Evolutionary conservation across 306 rosid species (phyloP).

Genomic region (Potentilla sterilis): DNA sequence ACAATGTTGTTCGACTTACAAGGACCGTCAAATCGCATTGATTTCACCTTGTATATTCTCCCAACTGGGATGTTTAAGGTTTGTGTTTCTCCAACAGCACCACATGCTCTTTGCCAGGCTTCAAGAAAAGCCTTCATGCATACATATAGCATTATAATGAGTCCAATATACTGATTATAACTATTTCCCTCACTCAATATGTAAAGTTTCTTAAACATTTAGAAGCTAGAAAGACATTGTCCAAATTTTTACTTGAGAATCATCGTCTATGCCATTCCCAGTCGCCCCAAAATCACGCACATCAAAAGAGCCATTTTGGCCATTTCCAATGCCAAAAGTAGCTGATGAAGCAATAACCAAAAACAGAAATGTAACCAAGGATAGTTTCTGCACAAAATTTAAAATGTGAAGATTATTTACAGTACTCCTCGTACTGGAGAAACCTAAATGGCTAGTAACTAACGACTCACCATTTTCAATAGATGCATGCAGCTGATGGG

Average conservation of each 20-base stretch:
- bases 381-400: background rate
- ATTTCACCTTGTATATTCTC: slow-evolving; percentile 13
- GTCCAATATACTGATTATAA: background rate
- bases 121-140: slow-evolving; percentile 33
- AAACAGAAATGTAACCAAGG: background rate
- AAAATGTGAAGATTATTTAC: background rate
- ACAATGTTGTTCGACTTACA: slow-evolving; percentile 27
- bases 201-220: background rate
- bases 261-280: slow-evolving; percentile 4
- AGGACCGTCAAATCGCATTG: slow-evolving; percentile 23
- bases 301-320: background rate
- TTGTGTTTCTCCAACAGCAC: slow-evolving; percentile 16
- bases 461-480: background rate
- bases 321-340: background rate
- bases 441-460: background rate
- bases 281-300: slow-evolving; percentile 18
- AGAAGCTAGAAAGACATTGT: background rate
- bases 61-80: slow-evolving; percentile 25
- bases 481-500: background rate
- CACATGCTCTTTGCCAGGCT: slow-evolving; percentile 40
- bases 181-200: background rate
- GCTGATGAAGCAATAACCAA: slow-evolving; percentile 1
- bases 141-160: background rate
- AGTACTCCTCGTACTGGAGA: background rate
- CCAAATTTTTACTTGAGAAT: background rate